Evolutionary conservation across 345 rosid genomes (phyloP).

Genomic region (Brassica carinata): DNA sequence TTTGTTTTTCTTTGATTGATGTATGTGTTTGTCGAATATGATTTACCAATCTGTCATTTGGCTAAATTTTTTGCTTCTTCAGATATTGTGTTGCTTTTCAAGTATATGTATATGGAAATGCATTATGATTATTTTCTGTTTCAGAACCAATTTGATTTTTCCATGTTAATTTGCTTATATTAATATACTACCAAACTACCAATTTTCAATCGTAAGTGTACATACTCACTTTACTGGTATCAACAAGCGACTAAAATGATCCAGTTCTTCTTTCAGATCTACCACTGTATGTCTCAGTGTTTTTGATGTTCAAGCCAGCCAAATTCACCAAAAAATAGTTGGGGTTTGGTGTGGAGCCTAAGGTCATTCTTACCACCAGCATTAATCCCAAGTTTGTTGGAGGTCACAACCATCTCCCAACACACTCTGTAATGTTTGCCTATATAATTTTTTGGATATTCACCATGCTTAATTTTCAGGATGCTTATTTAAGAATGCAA

Average conservation of each 20-base stretch:
- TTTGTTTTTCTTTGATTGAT: not conserved
- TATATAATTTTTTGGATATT: not conserved
- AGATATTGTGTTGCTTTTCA: too few relatives aligned
- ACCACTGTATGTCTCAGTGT: too few relatives aligned
- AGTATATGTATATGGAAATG: too few relatives aligned
- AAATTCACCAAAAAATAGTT: too few relatives aligned
- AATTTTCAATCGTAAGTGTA: not conserved
- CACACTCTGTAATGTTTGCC: not conserved
- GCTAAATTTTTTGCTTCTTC: not conserved
- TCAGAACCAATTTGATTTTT: too few relatives aligned
- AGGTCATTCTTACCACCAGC: not conserved
- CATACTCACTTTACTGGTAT: too few relatives aligned
- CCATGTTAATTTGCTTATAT: not conserved
- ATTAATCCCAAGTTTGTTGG: not conserved
- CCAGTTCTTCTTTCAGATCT: too few relatives aligned
- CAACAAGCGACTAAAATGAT: not conserved
- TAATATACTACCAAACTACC: not conserved
- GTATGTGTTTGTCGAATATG: slow-evolving; percentile 18
- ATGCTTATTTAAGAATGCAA: not conserved
- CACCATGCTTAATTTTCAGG: not conserved
- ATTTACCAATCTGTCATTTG: slow-evolving; percentile 1
- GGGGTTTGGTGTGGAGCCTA: not conserved
- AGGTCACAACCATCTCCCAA: not conserved
- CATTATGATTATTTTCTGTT: too few relatives aligned
- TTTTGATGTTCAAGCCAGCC: too few relatives aligned